Evolutionary conservation across 176 grass and related monocot genomes (phyloP), one percentile per base, ranked within the genome.

Genomic region (Lolium perenne): DNA sequence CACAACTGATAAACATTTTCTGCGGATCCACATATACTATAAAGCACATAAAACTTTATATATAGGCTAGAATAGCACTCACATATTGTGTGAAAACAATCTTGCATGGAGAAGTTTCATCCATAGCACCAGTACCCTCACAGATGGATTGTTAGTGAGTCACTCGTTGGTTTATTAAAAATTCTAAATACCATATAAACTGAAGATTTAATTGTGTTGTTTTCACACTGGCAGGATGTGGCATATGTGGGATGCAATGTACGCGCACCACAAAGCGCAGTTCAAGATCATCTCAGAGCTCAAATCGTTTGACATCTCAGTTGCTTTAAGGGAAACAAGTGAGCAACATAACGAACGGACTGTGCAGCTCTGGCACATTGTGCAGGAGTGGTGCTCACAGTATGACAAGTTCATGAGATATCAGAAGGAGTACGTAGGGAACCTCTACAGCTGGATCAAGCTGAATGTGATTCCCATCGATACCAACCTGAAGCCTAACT

Each of bases 181-280:
- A 38, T n/a, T 66, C 40, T 46, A 20, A 22, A 6, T 10, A 16
- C 60, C 41, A 38, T 56, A 5, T 70, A 70, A 50, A 77, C 61
- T 83, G 29, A 67, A 6, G 76, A 54, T 68, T 68, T 8, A 32
- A 43, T 41, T 75, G 17, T 80, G 38, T 80, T 84, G 26, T 62
- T 88, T 75, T 63, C n/a, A 35, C 74, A 66, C 16, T 87, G 10
- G 66, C 84, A 97, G 95, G 77, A 85, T 97, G 89, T 20, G 59
- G 71, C 64, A 76, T 7, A 97, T 97, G 95, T 97, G 95, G 95
- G 85, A 95, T 7, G 1, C 59, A 51, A 95, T 97, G 87, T 62
- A 86, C 17, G 6, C 3, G 25, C 89, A 95, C 4, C 92, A 97
- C 79, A 84, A 79, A 69, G 45, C 17, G 21, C 95, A 97, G 68